These are phyloP conservation scores for Vicia faba DNA, from an alignment of 306 rosid genomes.

Conservation along the genomic window DNA sequence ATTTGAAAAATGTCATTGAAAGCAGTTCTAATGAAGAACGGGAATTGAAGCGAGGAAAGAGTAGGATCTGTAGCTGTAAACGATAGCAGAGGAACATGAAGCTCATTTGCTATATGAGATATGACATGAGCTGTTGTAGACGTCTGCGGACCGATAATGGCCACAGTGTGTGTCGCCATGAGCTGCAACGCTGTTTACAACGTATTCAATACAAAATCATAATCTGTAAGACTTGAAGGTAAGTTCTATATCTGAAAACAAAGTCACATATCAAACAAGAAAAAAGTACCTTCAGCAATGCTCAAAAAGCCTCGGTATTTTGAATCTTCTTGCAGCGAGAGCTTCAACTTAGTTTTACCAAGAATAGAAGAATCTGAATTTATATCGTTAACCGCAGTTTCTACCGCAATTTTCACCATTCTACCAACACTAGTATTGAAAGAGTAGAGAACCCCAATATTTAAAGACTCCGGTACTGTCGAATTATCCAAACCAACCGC, in stretches of 20 bases:
- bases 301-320: slow-evolving; percentile 79
- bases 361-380: slow-evolving; percentile 78
- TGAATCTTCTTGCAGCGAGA: slow-evolving; percentile 65
- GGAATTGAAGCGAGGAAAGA: slow-evolving; percentile 86
- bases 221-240: slow-evolving; percentile 32
- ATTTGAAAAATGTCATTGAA: slow-evolving; percentile 75
- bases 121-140: slow-evolving; percentile 86
- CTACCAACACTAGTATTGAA: slow-evolving; percentile 59
- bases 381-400: slow-evolving; percentile 72
- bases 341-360: slow-evolving; percentile 53
- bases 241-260: slow-evolving; percentile 4
- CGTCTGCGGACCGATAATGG: slow-evolving; percentile 89
- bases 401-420: slow-evolving; percentile 72
- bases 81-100: slow-evolving; percentile 78
- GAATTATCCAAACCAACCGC: slow-evolving; percentile 52
- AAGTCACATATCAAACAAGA: slow-evolving; percentile 7
- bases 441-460: slow-evolving; percentile 74
- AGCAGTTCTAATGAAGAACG: slow-evolving; percentile 75
- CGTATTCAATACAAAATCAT: slow-evolving; percentile 32
- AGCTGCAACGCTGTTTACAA: slow-evolving; percentile 71
- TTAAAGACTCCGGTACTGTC: slow-evolving; percentile 57
- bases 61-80: slow-evolving; percentile 89
- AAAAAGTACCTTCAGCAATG: slow-evolving; percentile 72
- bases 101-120: slow-evolving; percentile 89
- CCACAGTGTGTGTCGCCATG: slow-evolving; percentile 81